Percentiles rank a stretch among this genome's conserved stretches.
Conservation (phyloP, 2,329 filamentous ascomycete species). For the Fusarium bulbicola region DNA sequence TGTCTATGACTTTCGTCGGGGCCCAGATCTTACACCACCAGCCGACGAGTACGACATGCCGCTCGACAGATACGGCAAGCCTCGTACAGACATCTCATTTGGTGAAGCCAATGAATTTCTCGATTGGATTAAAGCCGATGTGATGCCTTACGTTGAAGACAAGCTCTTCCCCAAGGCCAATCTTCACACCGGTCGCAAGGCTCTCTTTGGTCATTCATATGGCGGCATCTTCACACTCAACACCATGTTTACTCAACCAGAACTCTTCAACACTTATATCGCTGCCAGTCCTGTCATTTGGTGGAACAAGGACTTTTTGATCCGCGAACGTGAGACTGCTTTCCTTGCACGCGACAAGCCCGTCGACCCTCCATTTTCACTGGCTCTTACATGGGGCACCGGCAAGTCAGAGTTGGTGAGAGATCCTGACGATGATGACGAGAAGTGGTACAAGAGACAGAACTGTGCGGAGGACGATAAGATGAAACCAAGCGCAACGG, state of each 20-base stretch:
- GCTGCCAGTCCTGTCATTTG: slow-evolving; percentile 57
- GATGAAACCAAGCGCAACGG: slow-evolving; percentile 33
- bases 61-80: slow-evolving; percentile 37
- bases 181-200: slow-evolving; percentile 51
- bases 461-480: slow-evolving; percentile 38
- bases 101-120: slow-evolving; percentile 58
- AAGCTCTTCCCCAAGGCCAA: slow-evolving; percentile 40
- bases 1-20: slow-evolving; percentile 45
- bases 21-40: slow-evolving; percentile 45
- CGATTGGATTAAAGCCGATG: slow-evolving; percentile 51
- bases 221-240: slow-evolving; percentile 59
- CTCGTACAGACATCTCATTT: slow-evolving; percentile 39
- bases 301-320: slow-evolving; percentile 56
- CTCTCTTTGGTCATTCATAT: slow-evolving; percentile 60
- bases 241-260: slow-evolving; percentile 51
- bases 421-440: slow-evolving; percentile 41
- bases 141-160: slow-evolving; percentile 47
- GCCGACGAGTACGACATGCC: slow-evolving; percentile 40
- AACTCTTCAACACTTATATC: slow-evolving; percentile 55
- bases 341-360: slow-evolving; percentile 36
- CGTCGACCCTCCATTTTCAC: slow-evolving; percentile 38
- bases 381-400: slow-evolving; percentile 47
- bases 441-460: slow-evolving; percentile 44
- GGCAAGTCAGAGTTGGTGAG: slow-evolving; percentile 45
- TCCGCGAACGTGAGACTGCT: slow-evolving; percentile 43